Evolutionary conservation across 345 rosid species (phyloP).

Genomic region (rapeseed (Brassica napus)): DNA sequence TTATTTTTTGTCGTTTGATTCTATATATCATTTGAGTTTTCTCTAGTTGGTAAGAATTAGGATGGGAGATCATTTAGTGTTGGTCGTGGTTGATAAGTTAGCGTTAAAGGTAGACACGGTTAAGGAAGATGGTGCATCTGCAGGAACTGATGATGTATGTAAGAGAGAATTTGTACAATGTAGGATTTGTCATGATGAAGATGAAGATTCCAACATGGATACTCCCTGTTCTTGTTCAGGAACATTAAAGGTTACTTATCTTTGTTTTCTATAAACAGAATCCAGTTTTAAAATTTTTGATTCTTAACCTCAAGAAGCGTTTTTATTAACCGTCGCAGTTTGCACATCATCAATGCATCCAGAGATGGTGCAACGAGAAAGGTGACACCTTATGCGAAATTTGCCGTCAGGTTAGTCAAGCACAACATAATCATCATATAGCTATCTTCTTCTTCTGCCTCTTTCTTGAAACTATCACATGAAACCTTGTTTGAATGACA

Average conservation of each 20-base stretch:
- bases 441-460: background rate
- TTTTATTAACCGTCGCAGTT: slow-evolving; percentile 49
- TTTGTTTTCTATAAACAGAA: background rate
- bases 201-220: slow-evolving; percentile 71
- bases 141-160: slow-evolving; percentile 46
- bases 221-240: slow-evolving; percentile 81
- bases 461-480: background rate
- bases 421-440: background rate
- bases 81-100: slow-evolving; percentile 56
- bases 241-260: slow-evolving; percentile 70
- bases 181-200: slow-evolving; percentile 94
- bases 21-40: background rate
- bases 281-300: background rate
- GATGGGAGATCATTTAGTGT: slow-evolving; percentile 79
- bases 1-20: background rate
- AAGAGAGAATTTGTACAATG: slow-evolving; percentile 55
- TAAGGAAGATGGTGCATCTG: slow-evolving; percentile 25
- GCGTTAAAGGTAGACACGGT: slow-evolving; percentile 25
- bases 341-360: slow-evolving; percentile 82
- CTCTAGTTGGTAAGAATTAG: slow-evolving; percentile 36
- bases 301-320: background rate
- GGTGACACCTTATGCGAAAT: slow-evolving; percentile 83
- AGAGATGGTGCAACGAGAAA: slow-evolving; percentile 90
- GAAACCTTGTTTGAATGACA: slow-evolving; percentile 40
- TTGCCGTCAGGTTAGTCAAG: slow-evolving; percentile 58